A percentile compares a stretch with the other conserved stretches of the same genome.
Evolutionary conservation across 495 filamentous ascomycete species (phyloP).

Genomic region (Penicillium soppii): DNA sequence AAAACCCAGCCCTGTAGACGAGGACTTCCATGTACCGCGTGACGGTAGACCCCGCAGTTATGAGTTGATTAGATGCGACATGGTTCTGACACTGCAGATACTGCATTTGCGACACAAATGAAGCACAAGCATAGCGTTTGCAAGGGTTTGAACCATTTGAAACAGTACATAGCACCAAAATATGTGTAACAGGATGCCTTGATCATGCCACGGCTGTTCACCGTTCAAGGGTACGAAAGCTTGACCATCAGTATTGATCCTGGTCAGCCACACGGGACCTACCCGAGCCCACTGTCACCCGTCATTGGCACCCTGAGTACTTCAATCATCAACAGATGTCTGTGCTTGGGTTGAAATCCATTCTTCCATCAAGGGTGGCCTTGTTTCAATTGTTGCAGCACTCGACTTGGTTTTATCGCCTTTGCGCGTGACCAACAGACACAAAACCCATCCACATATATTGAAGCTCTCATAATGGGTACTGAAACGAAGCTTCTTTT

Average conservation of each 20-base stretch:
- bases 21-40: background rate
- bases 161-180: constrained; percentile 14
- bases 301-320: background rate
- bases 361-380: constrained; percentile 87
- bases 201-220: constrained; percentile 13
- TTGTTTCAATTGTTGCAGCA: constrained; percentile 27
- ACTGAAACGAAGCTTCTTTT: constrained; percentile 82
- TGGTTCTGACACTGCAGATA: background rate
- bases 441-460: constrained; percentile 89
- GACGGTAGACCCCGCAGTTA: background rate
- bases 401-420: constrained; percentile 40
- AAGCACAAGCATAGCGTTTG: background rate
- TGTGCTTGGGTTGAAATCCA: constrained; percentile 77
- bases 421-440: constrained; percentile 80
- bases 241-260: constrained; percentile 4
- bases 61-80: background rate
- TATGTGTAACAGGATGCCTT: constrained; percentile 12
- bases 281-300: background rate
- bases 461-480: constrained; percentile 93
- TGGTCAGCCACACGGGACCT: constrained; percentile 3
- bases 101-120: background rate
- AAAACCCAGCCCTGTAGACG: background rate
- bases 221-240: constrained; percentile 11
- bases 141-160: constrained; percentile 2
- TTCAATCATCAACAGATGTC: constrained; percentile 42